Base-by-base conservation (phyloP, 129 eudicot species). In the Flaveria ramosissima region DNA sequence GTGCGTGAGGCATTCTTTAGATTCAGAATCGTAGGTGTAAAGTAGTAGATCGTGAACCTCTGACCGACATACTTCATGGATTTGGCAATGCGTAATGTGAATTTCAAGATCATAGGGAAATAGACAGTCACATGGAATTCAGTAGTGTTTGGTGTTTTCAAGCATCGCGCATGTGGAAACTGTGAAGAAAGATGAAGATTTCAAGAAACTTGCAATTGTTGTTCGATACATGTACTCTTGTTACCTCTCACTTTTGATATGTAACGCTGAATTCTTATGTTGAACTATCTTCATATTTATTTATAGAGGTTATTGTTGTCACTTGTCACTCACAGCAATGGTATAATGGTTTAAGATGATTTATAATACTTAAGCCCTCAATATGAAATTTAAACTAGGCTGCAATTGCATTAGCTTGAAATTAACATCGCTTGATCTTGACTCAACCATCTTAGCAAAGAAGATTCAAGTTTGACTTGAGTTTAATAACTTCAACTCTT, bases 1-100 rank as follows among this genome's bases (percentile, higher is more conserved):
- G 14, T 94, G 99, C 16, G 90, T 91, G 75, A 86, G 81, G 72
- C 99, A 94, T 82, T 72, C 97, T 5, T 69, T 60, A 23, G 82
- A 85, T 81, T 83, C 91, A 30, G 85, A 73, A 63, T 82, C 75
- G 21, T 88, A 77, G 82, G 47, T 50, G 46, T 27, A 47, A 30
- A 23, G 36, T 9, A 0, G 5, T 32, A 6, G 39, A 16, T 12
- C 30, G 50, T 14, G 42, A n/a, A 13, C 36, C 48, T 17, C 64
- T 32, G 68, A 69, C 75, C 10, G 6, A 42, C 68, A 12, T n/a
- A 67, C 36, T 75, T 76, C 5, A 12, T 48, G 80, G 67, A 50
- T 76, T 68, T 30, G 32, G 36, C 26, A 10, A 20, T 30, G 36
- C 10, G 21, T 64, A 3, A 27, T 74, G 78, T 61, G 69, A 20